A percentile compares a stretch with the other conserved stretches of the same genome.
These are phyloP conservation scores for Arthroderma sp. DNA, from an alignment of 2,329 filamentous ascomycete genomes.

Conservation along the genomic window DNA sequence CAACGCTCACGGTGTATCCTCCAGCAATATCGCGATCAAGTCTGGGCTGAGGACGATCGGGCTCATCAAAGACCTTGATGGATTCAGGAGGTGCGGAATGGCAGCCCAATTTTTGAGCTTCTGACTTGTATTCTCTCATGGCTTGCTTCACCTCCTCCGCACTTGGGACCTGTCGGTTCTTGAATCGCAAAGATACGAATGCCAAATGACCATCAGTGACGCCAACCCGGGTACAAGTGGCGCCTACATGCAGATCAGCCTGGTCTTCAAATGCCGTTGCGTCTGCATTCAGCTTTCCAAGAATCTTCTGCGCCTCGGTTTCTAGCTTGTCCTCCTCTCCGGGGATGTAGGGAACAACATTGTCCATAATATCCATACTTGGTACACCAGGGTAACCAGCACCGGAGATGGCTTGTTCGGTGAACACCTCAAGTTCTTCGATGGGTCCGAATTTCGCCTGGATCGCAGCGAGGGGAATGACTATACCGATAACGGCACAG, in stretches of 20 bases:
- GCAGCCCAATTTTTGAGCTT: constrained; percentile 72
- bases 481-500: constrained; percentile 91
- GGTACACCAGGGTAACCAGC: constrained; percentile 60
- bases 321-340: constrained; percentile 96
- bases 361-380: constrained; percentile 92
- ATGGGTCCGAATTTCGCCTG: constrained; percentile 74
- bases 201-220: constrained; percentile 91
- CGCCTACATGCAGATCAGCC: constrained; percentile 59
- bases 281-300: constrained; percentile 59
- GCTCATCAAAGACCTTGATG: constrained; percentile 80
- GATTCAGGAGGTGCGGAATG: constrained; percentile 70
- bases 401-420: constrained; percentile 86
- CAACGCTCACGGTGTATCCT: constrained; percentile 85
- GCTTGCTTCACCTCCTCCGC: constrained; percentile 66
- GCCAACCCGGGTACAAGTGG: constrained; percentile 85
- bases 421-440: constrained; percentile 68
- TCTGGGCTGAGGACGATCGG: constrained; percentile 79
- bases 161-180: constrained; percentile 57
- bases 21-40: constrained; percentile 73
- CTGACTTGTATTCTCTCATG: constrained; percentile 65
- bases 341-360: constrained; percentile 83
- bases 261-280: constrained; percentile 67
- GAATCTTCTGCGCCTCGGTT: constrained; percentile 87
- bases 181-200: constrained; percentile 80
- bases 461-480: constrained; percentile 85